A percentile compares a stretch with the other conserved stretches of the same genome.
Evolutionary conservation across 1,284 basidiomycete species (phyloP).

Genomic region (Leccinum pachyderme): DNA sequence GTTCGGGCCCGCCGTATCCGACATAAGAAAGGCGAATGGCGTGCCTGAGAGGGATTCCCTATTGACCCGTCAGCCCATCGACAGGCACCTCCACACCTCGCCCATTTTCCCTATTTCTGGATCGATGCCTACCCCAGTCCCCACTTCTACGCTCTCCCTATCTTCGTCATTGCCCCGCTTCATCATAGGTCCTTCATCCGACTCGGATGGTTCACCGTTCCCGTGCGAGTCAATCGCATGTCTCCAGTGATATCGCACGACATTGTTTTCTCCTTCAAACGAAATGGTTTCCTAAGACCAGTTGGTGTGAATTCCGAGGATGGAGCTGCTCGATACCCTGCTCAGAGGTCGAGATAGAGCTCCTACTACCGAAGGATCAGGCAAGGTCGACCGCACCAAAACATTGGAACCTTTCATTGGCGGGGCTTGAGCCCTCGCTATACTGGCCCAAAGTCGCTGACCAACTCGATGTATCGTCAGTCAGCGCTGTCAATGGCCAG

Average conservation of each 20-base stretch:
- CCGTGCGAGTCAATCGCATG: conserved; percentile 18
- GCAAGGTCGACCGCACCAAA: conserved; percentile 18
- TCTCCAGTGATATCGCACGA: conserved; percentile 12
- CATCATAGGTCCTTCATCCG: conserved; percentile 15
- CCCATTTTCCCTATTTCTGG: conserved; percentile 14
- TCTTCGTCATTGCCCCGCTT: background rate
- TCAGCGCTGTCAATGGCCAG: background rate
- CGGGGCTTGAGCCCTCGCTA: conserved; percentile 8
- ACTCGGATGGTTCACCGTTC: background rate
- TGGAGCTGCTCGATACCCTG: conserved; percentile 11
- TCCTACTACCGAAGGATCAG: background rate
- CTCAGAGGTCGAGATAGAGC: conserved; percentile 18
- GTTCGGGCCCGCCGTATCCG: conserved; percentile 3
- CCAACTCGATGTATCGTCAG: background rate
- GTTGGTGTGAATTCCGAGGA: background rate
- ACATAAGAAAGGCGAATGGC: conserved; percentile 20
- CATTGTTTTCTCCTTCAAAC: background rate
- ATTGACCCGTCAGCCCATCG: too few species aligned
- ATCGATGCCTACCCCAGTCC: conserved; percentile 12
- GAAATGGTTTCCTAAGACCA: conserved; percentile 14
- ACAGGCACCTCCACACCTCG: conserved; percentile 19
- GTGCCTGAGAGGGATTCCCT: conserved; percentile 8
- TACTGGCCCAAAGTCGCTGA: conserved; percentile 16
- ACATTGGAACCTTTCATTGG: conserved; percentile 23
- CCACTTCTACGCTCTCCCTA: conserved; percentile 10